Evolutionary conservation across 73 alveolate species (phyloP).

Genomic region (Diophrys sp.): DNA sequence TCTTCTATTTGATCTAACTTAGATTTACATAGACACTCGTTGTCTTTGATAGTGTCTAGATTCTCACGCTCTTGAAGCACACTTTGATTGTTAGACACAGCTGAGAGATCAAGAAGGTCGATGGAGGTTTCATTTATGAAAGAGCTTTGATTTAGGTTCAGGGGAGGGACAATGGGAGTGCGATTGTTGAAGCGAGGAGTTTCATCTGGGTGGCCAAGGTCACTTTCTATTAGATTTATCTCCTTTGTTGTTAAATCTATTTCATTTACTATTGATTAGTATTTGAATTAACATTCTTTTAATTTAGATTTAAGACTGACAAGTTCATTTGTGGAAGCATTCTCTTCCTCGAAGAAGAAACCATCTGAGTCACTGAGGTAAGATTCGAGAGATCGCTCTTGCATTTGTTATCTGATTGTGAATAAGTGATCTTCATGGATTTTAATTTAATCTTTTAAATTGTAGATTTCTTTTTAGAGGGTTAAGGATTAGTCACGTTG

Average conservation of each 20-base stretch:
- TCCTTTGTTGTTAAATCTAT: neutral
- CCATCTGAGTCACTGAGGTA: slow-evolving; percentile 9
- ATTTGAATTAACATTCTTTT: neutral
- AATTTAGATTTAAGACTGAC: neutral
- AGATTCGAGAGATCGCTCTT: slow-evolving; percentile 1
- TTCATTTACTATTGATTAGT: neutral
- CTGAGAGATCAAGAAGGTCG: neutral
- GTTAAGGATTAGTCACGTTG: neutral
- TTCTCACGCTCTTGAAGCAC: neutral
- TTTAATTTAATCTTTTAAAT: neutral
- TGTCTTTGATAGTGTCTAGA: neutral
- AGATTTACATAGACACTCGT: neutral
- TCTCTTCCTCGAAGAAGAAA: slow-evolving; percentile 1
- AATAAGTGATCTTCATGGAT: neutral
- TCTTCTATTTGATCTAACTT: neutral
- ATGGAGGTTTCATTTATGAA: neutral
- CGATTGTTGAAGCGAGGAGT: neutral
- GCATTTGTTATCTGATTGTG: neutral
- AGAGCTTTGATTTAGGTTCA: neutral
- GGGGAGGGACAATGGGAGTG: neutral
- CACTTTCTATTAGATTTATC: neutral
- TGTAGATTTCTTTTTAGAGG: neutral
- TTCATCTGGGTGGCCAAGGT: neutral
- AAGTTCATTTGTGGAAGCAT: neutral
- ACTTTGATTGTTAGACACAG: neutral